Evolutionary conservation across 106 monocot genomes (phyloP).

Genomic region (Narthecium ossifragum): DNA sequence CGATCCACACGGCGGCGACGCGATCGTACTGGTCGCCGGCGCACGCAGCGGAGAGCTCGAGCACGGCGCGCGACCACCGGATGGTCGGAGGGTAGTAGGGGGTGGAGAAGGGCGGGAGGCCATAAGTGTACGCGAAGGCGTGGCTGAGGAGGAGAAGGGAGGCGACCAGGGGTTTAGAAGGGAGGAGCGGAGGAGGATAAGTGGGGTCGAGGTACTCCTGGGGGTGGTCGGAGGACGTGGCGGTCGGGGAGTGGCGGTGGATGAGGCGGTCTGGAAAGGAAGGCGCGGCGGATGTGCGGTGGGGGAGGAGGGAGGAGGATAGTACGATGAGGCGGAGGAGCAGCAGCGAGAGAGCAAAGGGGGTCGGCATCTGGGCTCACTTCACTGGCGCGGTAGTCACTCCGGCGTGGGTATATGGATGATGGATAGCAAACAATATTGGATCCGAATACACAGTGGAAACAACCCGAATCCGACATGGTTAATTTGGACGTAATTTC

Average conservation of each 20-base stretch:
- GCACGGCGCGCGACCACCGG: conserved; percentile 38
- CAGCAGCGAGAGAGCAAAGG: background rate
- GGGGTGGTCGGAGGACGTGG: conserved; percentile 4
- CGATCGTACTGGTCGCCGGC: conserved; percentile 80
- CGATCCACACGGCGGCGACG: conserved; percentile 75
- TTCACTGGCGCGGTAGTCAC: no score
- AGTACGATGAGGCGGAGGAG: background rate
- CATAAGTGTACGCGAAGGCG: conserved; percentile 65
- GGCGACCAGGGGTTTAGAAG: conserved; percentile 26
- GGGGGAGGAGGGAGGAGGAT: background rate
- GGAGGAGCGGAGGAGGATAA: conserved; percentile 22
- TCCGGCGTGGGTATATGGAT: no score
- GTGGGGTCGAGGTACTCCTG: conserved; percentile 67
- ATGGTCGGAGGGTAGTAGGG: conserved; percentile 23
- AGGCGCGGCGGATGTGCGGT: background rate
- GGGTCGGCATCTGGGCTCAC: no score
- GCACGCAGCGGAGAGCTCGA: conserved; percentile 43
- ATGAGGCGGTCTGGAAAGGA: conserved; percentile 1
- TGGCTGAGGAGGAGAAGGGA: conserved; percentile 44
- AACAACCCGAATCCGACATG: no score
- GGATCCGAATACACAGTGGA: no score
- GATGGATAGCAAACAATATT: no score
- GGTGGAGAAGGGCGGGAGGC: conserved; percentile 35
- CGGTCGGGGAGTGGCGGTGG: background rate
- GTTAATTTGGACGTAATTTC: no score